Evolutionary conservation across 768 basidiomycete genomes (phyloP).

Genomic region (Suillus discolor): DNA sequence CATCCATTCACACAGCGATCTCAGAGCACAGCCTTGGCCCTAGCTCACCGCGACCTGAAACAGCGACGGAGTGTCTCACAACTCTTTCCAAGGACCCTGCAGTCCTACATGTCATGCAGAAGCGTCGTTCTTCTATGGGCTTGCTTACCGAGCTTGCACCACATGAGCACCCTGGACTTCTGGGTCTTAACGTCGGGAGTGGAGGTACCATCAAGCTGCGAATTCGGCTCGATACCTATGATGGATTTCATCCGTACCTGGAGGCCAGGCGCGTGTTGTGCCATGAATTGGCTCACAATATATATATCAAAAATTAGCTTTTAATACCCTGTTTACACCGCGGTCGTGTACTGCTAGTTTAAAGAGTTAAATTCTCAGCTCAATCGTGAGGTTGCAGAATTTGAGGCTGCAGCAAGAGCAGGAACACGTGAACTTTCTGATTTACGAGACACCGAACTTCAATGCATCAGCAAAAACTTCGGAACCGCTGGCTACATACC

Average conservation of each 20-base stretch:
- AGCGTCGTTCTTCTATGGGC: constrained; percentile 68
- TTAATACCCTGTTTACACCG: background rate
- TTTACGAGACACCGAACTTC: constrained; percentile 31
- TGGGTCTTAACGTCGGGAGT: constrained; percentile 67
- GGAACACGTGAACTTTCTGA: constrained; percentile 57
- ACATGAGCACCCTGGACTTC: constrained; percentile 68
- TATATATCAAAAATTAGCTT: constrained; percentile 42
- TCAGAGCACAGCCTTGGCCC: too few species aligned
- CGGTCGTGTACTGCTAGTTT: constrained; percentile 46
- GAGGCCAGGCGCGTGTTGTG: constrained; percentile 71
- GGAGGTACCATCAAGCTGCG: constrained; percentile 70
- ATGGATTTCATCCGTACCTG: constrained; percentile 68
- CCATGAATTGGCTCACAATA: constrained; percentile 78
- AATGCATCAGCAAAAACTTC: too few species aligned
- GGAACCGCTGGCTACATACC: too few species aligned
- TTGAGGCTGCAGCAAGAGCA: constrained; percentile 51
- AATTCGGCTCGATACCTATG: constrained; percentile 68
- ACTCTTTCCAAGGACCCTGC: constrained; percentile 72
- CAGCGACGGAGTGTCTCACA: constrained; percentile 54
- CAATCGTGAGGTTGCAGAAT: constrained; percentile 72
- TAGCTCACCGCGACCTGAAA: constrained; percentile 63
- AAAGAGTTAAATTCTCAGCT: constrained; percentile 75
- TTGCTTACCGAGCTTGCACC: constrained; percentile 78
- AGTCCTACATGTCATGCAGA: constrained; percentile 69
- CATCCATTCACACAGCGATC: too few species aligned